Base-by-base conservation (phyloP, 257 asterid species). In the Knoxia roxburghii region DNA sequence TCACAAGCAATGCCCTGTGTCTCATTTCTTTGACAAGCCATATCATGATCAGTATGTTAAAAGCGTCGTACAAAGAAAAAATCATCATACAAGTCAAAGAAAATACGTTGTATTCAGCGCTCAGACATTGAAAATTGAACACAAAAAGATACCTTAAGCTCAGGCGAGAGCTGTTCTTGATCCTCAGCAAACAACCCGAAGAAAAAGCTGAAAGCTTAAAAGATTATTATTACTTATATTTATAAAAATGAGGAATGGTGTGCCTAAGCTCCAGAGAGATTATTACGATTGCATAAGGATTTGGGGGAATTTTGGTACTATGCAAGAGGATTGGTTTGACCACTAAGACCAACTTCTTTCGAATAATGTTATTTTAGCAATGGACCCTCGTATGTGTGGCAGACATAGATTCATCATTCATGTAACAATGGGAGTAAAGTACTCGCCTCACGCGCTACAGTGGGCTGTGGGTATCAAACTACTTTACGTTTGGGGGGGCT, bases 321-420 rank as follows among this genome's bases (percentile, higher is more conserved):
- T 11, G 51, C 61, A 60, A 5, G 6, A 62, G 46, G 67, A 24
- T 43, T 7, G 37, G 27, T 64, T 64, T 58, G 77, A 58, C 63
- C 68, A n/a, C 20, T 51, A 59, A 37, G 77, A 67, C 73, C 21
- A 51, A 21, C 67, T 67, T 67, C 71, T 61, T 46, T 6, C 29
- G 12, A 72, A 56, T 24, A 57, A 66, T 40, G 35, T 30, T 72
- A 67, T 43, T 15, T 48, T 29, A 27, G 41, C 23, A 24, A 26
- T 49, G 57, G 37, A 54, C 76, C 77, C 62, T 57, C 73, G 70
- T 48, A 56, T 68, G 43, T 74, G 74, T 68, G 77, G 78, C 78
- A 68, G 64, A 76, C 77, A 76, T 71, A 35, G 57, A 30, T 72
- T 76, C 71, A 21, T 9, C 9, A 9, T 37, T 37, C 41, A n/a